These are phyloP conservation scores for Salvia sclarea DNA, from an alignment of 305 asterid species.

Conservation along the genomic window DNA sequence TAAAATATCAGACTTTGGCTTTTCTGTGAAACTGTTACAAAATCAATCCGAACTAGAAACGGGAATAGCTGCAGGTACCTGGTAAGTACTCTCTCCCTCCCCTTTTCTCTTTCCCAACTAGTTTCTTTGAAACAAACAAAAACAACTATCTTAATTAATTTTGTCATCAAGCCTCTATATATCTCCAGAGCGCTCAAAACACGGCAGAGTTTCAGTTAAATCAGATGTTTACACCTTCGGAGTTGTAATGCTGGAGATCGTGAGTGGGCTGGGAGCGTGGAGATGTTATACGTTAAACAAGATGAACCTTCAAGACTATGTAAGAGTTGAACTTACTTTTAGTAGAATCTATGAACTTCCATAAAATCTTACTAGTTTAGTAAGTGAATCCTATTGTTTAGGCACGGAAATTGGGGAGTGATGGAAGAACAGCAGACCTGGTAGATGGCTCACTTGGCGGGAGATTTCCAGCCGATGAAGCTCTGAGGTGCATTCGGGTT, in stretches of 20 bases:
- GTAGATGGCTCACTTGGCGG: slow-evolving; percentile 27
- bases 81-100: slow-evolving; percentile 21
- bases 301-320: slow-evolving; percentile 22
- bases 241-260: slow-evolving; percentile 31
- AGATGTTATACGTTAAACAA: neutral
- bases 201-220: slow-evolving; percentile 23
- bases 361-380: no score
- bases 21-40: slow-evolving; percentile 6
- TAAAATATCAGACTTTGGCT: slow-evolving; percentile 24
- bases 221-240: slow-evolving; percentile 43
- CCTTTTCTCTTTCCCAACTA: neutral
- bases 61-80: slow-evolving; percentile 3
- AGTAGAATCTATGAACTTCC: neutral
- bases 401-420: slow-evolving; percentile 34
- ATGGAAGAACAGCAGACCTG: slow-evolving; percentile 26
- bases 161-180: slow-evolving; percentile 31
- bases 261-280: slow-evolving; percentile 28
- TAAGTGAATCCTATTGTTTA: neutral
- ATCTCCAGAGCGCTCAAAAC: slow-evolving; percentile 31
- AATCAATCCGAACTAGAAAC: slow-evolving; percentile 19
- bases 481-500: slow-evolving; percentile 41
- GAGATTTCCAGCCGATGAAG: slow-evolving; percentile 29
- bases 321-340: slow-evolving; percentile 19
- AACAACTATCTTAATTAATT: no score
- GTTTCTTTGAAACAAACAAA: neutral